phyloP scores from a whole-genome alignment of 1,139 yeast genomes.

The Oligophagozyma castellii region DNA sequence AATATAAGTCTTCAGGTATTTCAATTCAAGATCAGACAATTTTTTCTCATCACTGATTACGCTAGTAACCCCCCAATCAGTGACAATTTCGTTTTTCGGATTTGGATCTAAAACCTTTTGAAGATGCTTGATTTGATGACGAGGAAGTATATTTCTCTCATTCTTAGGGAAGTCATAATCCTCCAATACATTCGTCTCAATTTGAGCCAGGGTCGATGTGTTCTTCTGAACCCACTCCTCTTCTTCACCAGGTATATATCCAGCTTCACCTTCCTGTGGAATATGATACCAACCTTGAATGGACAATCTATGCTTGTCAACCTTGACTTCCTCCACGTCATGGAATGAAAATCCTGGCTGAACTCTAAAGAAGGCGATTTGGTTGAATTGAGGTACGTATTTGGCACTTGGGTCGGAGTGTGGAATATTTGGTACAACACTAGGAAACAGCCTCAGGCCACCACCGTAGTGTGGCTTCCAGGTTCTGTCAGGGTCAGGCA shows the following conservation, averaged over 20 bases:
- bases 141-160: conserved; percentile 22
- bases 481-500: conserved; percentile 79
- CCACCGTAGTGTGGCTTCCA: conserved; percentile 94
- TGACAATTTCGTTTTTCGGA: conserved; percentile 5
- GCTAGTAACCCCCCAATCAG: conserved; percentile 5
- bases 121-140: conserved; percentile 21
- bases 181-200: conserved; percentile 62
- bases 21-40: conserved; percentile 29
- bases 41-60: conserved; percentile 11
- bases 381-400: conserved; percentile 87
- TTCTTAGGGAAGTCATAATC: conserved; percentile 72
- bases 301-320: conserved; percentile 75
- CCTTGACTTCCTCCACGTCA: conserved; percentile 94
- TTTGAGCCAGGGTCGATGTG: conserved; percentile 63
- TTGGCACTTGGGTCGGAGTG: conserved; percentile 56
- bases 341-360: conserved; percentile 95
- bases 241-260: conserved; percentile 68
- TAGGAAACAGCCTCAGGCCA: conserved; percentile 73
- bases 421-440: conserved; percentile 83
- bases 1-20: conserved; percentile 38
- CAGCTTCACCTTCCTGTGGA: conserved; percentile 86
- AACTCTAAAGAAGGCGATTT: conserved; percentile 88
- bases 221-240: conserved; percentile 51
- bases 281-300: conserved; percentile 99
- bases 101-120: conserved; percentile 9